Conservation (phyloP, 2,329 filamentous ascomycete species). For the Phialophora chinensis region DNA sequence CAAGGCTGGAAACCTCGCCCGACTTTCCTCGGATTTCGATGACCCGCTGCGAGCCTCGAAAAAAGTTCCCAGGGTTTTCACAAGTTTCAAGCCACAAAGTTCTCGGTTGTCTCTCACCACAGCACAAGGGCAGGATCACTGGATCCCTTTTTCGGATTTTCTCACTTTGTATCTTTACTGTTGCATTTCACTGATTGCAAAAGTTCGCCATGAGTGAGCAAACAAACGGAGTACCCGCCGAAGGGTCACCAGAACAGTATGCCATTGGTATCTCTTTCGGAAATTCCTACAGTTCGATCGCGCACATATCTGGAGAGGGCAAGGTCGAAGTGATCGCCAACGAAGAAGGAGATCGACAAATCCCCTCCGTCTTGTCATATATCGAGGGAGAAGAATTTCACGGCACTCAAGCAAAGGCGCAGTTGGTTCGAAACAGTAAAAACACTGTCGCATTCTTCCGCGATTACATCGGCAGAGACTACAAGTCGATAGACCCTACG, state of each 20-base stretch:
- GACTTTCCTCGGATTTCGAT: slow-evolving; percentile 22
- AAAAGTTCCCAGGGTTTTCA: slow-evolving; percentile 35
- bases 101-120: not conserved
- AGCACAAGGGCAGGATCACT: not conserved
- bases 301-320: slow-evolving; percentile 82
- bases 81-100: not conserved
- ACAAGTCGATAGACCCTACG: slow-evolving; percentile 92
- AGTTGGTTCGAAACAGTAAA: slow-evolving; percentile 87
- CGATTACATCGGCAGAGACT: slow-evolving; percentile 95
- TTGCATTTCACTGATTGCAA: not conserved
- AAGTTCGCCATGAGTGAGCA: slow-evolving; percentile 56
- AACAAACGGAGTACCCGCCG: slow-evolving; percentile 55
- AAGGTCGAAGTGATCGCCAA: slow-evolving; percentile 98
- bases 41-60: slow-evolving; percentile 27
- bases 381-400: slow-evolving; percentile 96
- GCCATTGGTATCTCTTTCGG: slow-evolving; percentile 97
- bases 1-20: slow-evolving; percentile 17
- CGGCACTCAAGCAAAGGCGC: slow-evolving; percentile 90
- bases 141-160: not conserved
- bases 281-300: slow-evolving; percentile 98
- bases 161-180: not conserved
- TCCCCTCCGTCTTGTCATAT: slow-evolving; percentile 92
- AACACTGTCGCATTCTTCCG: slow-evolving; percentile 97
- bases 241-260: slow-evolving; percentile 57
- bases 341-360: slow-evolving; percentile 98